Percentiles rank a stretch among this genome's conserved stretches.
Evolutionary conservation across 208 protist genomes (phyloP).

Genomic region (Herpetomonas tarakana): DNA sequence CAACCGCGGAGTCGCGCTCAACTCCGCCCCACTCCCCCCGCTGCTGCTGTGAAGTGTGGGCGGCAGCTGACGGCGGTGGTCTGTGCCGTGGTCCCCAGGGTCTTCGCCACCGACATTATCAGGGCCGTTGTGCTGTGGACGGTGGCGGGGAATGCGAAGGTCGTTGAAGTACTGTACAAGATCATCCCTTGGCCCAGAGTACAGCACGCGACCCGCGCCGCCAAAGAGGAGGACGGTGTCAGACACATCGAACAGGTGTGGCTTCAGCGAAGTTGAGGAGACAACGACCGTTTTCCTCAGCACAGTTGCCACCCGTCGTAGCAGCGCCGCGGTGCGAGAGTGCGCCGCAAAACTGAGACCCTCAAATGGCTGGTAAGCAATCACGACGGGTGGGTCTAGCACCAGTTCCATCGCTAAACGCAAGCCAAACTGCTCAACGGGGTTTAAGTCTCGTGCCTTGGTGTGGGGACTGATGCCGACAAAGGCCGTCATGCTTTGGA

Average conservation of each 20-base stretch:
- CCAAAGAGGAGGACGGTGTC: constrained; percentile 48
- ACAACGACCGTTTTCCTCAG: constrained; percentile 58
- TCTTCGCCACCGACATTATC: not conserved
- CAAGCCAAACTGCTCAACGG: constrained; percentile 41
- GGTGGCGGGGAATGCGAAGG: constrained; percentile 25
- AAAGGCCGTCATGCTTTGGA: constrained; percentile 30
- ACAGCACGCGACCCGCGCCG: constrained; percentile 28
- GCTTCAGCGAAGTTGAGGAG: constrained; percentile 27
- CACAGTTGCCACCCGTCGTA: constrained; percentile 28
- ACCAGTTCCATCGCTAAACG: constrained; percentile 59
- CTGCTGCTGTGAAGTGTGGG: not conserved
- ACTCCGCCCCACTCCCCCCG: not conserved
- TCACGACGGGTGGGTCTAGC: constrained; percentile 46
- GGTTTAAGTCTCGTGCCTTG: constrained; percentile 23
- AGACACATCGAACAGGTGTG: constrained; percentile 30
- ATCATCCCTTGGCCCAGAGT: constrained; percentile 30
- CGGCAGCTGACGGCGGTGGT: not conserved
- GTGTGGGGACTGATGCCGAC: constrained; percentile 29
- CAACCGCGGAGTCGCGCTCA: not conserved
- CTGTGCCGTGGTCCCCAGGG: no score
- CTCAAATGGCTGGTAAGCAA: constrained; percentile 38
- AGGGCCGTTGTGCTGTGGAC: not conserved
- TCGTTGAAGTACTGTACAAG: constrained; percentile 46
- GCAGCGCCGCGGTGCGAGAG: constrained; percentile 19
- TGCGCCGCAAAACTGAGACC: constrained; percentile 21